phyloP scores from a whole-genome alignment of 495 filamentous ascomycete genomes.

The Baudoinia panamericana region DNA sequence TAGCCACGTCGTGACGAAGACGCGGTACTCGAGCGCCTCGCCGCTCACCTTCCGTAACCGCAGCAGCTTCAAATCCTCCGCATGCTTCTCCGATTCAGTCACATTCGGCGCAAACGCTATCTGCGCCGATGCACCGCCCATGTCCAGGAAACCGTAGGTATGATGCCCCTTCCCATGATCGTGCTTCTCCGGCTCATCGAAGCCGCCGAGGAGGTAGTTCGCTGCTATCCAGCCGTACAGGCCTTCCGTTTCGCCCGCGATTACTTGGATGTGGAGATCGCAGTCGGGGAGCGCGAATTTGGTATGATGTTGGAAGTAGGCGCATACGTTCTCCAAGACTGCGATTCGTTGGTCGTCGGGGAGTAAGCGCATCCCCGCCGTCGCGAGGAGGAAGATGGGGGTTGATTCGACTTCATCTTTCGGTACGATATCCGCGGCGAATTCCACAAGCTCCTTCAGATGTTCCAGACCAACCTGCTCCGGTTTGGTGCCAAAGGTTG shows the following conservation, averaged over 20 bases:
- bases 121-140: conserved; percentile 94
- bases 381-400: conserved; percentile 88
- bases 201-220: conserved; percentile 94
- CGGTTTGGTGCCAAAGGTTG: conserved; percentile 69
- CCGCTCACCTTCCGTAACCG: conserved; percentile 75
- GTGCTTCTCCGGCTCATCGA: conserved; percentile 65
- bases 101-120: conserved; percentile 94
- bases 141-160: conserved; percentile 95
- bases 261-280: conserved; percentile 80
- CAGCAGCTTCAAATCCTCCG: conserved; percentile 74
- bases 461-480: conserved; percentile 69
- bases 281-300: conserved; percentile 84
- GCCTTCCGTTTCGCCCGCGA: conserved; percentile 92
- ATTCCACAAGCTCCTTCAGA: conserved; percentile 62
- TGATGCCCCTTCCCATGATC: conserved; percentile 75
- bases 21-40: conserved; percentile 57
- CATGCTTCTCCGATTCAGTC: conserved; percentile 82
- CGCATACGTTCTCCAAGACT: conserved; percentile 66
- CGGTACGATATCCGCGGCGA: conserved; percentile 75
- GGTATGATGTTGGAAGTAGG: conserved; percentile 65
- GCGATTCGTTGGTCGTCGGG: conserved; percentile 54
- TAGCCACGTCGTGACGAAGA: conserved; percentile 95
- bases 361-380: conserved; percentile 92
- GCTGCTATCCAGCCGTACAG: conserved; percentile 97
- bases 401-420: conserved; percentile 64